Evolutionary conservation across 2,329 filamentous ascomycete species (phyloP).

Genomic region (Teratosphaeria viscida): DNA sequence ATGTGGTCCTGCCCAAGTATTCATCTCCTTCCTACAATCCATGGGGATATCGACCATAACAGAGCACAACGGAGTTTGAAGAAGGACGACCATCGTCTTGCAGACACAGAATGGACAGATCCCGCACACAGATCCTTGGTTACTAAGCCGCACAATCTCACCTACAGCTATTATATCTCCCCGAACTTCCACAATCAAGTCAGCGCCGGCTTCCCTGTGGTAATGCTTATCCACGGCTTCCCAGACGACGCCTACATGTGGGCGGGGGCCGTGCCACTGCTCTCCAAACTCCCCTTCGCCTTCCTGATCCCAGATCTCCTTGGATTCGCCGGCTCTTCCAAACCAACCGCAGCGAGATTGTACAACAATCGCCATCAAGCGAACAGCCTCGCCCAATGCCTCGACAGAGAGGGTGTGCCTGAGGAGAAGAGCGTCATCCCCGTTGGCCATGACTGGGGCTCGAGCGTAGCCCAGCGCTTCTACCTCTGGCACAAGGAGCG

Average conservation of each 20-base stretch:
- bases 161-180: conserved; percentile 21
- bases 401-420: conserved; percentile 27
- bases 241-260: conserved; percentile 41
- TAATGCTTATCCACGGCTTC: conserved; percentile 41
- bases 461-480: conserved; percentile 29
- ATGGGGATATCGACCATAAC: no score
- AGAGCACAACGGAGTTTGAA: no score
- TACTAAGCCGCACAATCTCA: conserved; percentile 18
- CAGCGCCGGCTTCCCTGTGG: conserved; percentile 18
- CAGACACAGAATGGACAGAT: conserved; percentile 12
- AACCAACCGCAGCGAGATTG: conserved; percentile 26
- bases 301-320: conserved; percentile 31
- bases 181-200: conserved; percentile 16
- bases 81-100: no score
- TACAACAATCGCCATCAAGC: conserved; percentile 31
- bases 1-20: background rate
- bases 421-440: conserved; percentile 25
- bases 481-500: conserved; percentile 34
- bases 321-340: conserved; percentile 28
- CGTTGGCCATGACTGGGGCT: conserved; percentile 43
- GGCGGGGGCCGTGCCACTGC: conserved; percentile 23
- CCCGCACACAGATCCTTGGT: conserved; percentile 16
- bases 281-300: conserved; percentile 16
- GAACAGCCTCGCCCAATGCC: conserved; percentile 30
- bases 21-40: no score